Evolutionary conservation across 2,329 filamentous ascomycete species (phyloP).

Genomic region (Fusarium devonianum): DNA sequence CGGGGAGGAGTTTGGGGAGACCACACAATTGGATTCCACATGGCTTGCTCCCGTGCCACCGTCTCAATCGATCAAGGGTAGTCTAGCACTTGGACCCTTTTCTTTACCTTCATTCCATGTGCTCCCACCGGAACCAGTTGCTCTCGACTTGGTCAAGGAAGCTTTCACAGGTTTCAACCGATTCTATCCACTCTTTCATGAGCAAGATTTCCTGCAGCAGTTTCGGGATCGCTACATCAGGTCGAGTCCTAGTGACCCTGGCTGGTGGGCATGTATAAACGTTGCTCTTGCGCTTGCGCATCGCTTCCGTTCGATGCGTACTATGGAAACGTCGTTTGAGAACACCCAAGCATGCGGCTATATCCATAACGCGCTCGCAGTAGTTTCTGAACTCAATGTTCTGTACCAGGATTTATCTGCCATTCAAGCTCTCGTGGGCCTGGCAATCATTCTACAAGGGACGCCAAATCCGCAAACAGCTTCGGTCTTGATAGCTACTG

Average conservation of each 20-base stretch:
- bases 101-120: conserved; percentile 8
- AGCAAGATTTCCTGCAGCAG: conserved; percentile 19
- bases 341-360: conserved; percentile 26
- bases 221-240: conserved; percentile 23
- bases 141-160: conserved; percentile 21
- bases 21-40: not conserved
- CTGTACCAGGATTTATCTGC: conserved; percentile 20
- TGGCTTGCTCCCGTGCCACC: not conserved
- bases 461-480: conserved; percentile 33
- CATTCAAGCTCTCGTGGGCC: conserved; percentile 39
- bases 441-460: conserved; percentile 35
- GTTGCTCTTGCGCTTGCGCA: conserved; percentile 33
- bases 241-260: conserved; percentile 18
- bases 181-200: conserved; percentile 33
- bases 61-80: not conserved
- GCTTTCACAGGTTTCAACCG: conserved; percentile 24
- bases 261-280: conserved; percentile 40
- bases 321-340: conserved; percentile 18
- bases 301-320: conserved; percentile 33
- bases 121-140: conserved; percentile 22
- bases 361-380: conserved; percentile 31
- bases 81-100: conserved; percentile 12
- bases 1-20: no score
- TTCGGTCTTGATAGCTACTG: conserved; percentile 31
- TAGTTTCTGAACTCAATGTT: conserved; percentile 32